These are phyloP conservation scores for Fibroporia radiculosa DNA, from an alignment of 768 basidiomycete species.

Conservation along the genomic window DNA sequence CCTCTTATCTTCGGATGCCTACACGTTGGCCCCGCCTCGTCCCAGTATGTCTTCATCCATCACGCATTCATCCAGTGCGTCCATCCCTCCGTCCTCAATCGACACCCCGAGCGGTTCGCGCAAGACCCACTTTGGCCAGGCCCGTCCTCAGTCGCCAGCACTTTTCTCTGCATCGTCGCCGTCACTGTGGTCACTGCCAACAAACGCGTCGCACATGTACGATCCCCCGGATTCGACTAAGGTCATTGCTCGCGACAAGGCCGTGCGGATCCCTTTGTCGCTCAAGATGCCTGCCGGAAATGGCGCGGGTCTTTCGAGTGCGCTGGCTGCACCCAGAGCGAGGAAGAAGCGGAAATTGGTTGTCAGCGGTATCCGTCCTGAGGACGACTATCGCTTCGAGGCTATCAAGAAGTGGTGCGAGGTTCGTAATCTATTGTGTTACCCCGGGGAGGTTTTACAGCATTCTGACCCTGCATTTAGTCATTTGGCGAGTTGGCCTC, in stretches of 20 bases:
- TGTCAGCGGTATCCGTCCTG: conserved; percentile 56
- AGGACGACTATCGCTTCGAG: conserved; percentile 57
- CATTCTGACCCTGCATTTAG: conserved; percentile 26
- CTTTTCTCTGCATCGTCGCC: conserved; percentile 28
- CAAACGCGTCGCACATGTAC: conserved; percentile 32
- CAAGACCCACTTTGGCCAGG: conserved; percentile 26
- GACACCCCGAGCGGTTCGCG: conserved; percentile 31
- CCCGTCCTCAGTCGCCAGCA: conserved; percentile 28
- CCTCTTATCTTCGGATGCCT: conserved; percentile 4
- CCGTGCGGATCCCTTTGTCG: conserved; percentile 26
- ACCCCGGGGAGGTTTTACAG: too few species aligned
- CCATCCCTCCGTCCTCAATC: conserved; percentile 29
- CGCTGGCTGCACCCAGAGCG: conserved; percentile 33
- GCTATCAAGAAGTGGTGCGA: conserved; percentile 72
- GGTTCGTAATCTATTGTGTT: conserved; percentile 43
- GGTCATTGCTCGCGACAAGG: conserved; percentile 20
- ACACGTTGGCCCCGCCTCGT: conserved; percentile 28
- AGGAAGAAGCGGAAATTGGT: conserved; percentile 48
- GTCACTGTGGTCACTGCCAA: conserved; percentile 31
- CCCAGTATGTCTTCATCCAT: conserved; percentile 56
- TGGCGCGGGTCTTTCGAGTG: conserved; percentile 14
- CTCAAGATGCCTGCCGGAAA: conserved; percentile 15
- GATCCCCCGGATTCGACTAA: conserved; percentile 27
- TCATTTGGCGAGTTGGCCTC: conserved; percentile 71
- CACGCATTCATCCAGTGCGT: conserved; percentile 41